Conservation (phyloP, 1,284 basidiomycete species). For the Rhodotorula glutinis region DNA sequence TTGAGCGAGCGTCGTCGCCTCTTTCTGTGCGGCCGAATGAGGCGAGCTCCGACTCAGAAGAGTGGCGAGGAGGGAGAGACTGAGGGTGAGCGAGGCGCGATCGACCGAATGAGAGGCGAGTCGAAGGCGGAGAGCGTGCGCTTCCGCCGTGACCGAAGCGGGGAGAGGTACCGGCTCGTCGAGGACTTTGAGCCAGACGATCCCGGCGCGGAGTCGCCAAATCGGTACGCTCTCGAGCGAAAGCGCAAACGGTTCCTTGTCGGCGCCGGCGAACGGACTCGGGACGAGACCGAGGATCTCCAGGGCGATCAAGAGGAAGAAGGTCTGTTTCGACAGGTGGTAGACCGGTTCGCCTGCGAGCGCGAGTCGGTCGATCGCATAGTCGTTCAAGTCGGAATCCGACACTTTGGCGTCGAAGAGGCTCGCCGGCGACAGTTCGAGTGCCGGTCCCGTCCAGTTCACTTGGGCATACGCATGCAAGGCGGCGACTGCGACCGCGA, state of each 20-base stretch:
- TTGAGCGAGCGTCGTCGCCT: conserved; percentile 75
- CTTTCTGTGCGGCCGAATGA: conserved; percentile 54
- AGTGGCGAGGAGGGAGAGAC: conserved; percentile 77
- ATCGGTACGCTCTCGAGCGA: conserved; percentile 38
- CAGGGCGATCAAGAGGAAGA: conserved; percentile 73
- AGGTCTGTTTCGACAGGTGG: conserved; percentile 71
- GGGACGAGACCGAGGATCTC: conserved; percentile 60
- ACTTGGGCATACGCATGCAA: conserved; percentile 86
- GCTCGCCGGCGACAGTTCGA: conserved; percentile 57
- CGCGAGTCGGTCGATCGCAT: conserved; percentile 71
- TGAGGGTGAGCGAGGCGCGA: conserved; percentile 66
- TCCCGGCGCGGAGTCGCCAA: conserved; percentile 75
- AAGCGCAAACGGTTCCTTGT: conserved; percentile 51
- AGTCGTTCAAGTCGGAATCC: conserved; percentile 59
- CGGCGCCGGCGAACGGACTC: conserved; percentile 47
- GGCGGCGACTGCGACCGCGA: conserved; percentile 71
- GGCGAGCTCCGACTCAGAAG: conserved; percentile 58
- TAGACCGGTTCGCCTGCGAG: conserved; percentile 92
- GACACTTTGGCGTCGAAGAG: conserved; percentile 46
- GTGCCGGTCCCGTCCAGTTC: conserved; percentile 95
- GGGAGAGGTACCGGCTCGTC: conserved; percentile 76
- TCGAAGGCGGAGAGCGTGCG: conserved; percentile 25
- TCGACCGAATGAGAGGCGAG: conserved; percentile 31
- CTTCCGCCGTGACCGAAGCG: conserved; percentile 51
- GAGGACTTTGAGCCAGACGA: conserved; percentile 76